Evolutionary conservation across 208 protist genomes (phyloP).

Genomic region (Phytomonas francai): DNA sequence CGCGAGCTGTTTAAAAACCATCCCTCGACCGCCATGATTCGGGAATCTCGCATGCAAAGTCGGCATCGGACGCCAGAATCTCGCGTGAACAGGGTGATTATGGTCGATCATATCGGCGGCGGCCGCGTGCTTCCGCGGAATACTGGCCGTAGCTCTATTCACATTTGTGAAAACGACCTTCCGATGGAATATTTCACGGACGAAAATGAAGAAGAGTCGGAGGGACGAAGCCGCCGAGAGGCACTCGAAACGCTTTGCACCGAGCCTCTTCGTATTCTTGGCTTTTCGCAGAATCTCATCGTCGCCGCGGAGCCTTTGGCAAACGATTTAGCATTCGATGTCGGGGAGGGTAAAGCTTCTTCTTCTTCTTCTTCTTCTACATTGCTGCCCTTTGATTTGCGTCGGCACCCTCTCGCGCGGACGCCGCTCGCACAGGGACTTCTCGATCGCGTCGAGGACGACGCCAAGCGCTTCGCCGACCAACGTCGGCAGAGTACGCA

Average conservation of each 20-base stretch:
- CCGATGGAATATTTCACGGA: slow-evolving; percentile 17
- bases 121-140: slow-evolving; percentile 28
- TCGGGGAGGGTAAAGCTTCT: too few relatives aligned
- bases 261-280: slow-evolving; percentile 28
- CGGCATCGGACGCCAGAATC: slow-evolving; percentile 14
- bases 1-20: slow-evolving; percentile 17
- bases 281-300: slow-evolving; percentile 17
- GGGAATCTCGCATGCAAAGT: slow-evolving; percentile 17
- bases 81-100: slow-evolving; percentile 16
- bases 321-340: too few relatives aligned
- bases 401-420: slow-evolving; percentile 24
- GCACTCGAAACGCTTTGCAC: slow-evolving; percentile 32
- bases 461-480: slow-evolving; percentile 49
- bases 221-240: slow-evolving; percentile 3
- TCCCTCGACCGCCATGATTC: slow-evolving; percentile 12
- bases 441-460: slow-evolving; percentile 67
- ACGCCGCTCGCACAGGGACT: slow-evolving; percentile 62
- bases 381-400: slow-evolving; percentile 70
- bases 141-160: slow-evolving; percentile 18
- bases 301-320: too few relatives aligned
- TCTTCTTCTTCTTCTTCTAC: slow-evolving; percentile 1
- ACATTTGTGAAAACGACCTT: slow-evolving; percentile 19
- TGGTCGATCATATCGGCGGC: slow-evolving; percentile 21
- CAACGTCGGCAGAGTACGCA: slow-evolving; percentile 29
- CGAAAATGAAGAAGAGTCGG: neutral